Conservation (phyloP, 768 basidiomycete genomes). For the Albatrellus ellisii region DNA sequence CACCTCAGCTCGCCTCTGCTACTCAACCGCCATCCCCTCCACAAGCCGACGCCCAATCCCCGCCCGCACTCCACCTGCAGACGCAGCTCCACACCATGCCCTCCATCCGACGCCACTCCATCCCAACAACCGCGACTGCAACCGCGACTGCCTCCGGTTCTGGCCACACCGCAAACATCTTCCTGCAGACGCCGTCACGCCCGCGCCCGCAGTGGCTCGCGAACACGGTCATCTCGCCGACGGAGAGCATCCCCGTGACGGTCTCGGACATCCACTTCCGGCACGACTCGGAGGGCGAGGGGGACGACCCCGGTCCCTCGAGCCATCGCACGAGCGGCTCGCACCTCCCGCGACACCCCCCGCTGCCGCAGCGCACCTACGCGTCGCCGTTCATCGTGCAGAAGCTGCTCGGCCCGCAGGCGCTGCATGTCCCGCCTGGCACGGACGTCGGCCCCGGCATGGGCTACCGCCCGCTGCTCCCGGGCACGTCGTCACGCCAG, state of each 20-base stretch:
- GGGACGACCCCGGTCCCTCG: constrained; percentile 14
- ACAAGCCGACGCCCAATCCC: constrained; percentile 3
- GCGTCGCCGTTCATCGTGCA: constrained; percentile 22
- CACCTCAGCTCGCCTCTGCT: neutral
- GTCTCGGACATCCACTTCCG: constrained; percentile 26
- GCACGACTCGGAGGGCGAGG: constrained; percentile 18
- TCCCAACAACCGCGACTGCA: neutral
- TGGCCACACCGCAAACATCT: neutral
- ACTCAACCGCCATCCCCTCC: constrained; percentile 6
- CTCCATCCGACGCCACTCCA: neutral
- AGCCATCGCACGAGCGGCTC: constrained; percentile 13
- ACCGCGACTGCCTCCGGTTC: constrained; percentile 1
- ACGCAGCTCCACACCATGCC: constrained; percentile 5
- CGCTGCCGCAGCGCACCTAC: constrained; percentile 14
- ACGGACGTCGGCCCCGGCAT: neutral
- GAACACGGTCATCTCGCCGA: constrained; percentile 18
- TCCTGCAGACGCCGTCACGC: constrained; percentile 13
- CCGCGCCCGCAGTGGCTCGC: constrained; percentile 12
- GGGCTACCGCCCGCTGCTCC: neutral
- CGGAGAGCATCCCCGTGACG: constrained; percentile 22
- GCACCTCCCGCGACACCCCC: constrained; percentile 18
- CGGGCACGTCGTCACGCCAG: neutral
- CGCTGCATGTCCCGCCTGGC: constrained; percentile 3
- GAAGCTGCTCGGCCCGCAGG: constrained; percentile 17
- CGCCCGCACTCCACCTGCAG: constrained; percentile 7